These are phyloP conservation scores for Scheffersomyces quercinus DNA, from an alignment of 1,139 yeast genomes.

Conservation along the genomic window DNA sequence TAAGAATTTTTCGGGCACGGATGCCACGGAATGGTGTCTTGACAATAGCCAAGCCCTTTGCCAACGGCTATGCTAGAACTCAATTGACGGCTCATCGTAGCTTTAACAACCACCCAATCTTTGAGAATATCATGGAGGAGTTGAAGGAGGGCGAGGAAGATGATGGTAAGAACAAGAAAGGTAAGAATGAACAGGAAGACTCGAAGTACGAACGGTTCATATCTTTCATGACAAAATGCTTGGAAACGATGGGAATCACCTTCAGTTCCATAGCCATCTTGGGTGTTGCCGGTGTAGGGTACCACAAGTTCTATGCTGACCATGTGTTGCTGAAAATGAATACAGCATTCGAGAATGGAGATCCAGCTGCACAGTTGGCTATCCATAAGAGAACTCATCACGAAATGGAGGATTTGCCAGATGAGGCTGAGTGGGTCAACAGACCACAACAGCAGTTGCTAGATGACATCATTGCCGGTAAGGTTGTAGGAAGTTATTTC, in stretches of 20 bases:
- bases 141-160: conserved; percentile 14
- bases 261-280: conserved; percentile 70
- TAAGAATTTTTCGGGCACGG: no score
- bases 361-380: conserved; percentile 62
- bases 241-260: conserved; percentile 76
- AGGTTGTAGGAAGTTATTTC: conserved; percentile 65
- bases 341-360: conserved; percentile 66
- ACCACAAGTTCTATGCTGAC: conserved; percentile 61
- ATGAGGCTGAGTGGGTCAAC: conserved; percentile 56
- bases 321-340: conserved; percentile 69
- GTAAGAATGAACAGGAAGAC: conserved; percentile 6
- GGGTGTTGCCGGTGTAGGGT: conserved; percentile 69
- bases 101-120: conserved; percentile 13
- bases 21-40: no score
- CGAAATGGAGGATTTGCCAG: conserved; percentile 25
- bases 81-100: not conserved
- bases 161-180: conserved; percentile 7
- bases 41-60: no score
- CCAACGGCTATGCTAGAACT: no score
- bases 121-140: conserved; percentile 18
- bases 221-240: conserved; percentile 48
- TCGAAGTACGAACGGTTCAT: conserved; percentile 19
- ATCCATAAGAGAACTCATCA: conserved; percentile 47
- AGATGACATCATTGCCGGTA: conserved; percentile 67
- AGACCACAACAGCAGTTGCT: conserved; percentile 68